These are phyloP conservation scores for Picea glauca DNA, from an alignment of 75 land plant genomes.

Conservation along the genomic window DNA sequence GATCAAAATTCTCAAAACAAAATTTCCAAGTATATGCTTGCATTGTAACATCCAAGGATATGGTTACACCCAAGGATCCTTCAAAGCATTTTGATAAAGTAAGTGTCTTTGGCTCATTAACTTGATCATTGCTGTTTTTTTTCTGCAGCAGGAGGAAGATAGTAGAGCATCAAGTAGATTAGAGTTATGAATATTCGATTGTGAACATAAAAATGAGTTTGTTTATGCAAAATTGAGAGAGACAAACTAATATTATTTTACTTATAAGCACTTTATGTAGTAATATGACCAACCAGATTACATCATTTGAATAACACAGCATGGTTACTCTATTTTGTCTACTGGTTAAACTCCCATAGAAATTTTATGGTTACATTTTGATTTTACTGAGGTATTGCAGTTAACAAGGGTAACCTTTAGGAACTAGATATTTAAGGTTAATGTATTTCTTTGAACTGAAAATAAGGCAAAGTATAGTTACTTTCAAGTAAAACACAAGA, in stretches of 20 bases:
- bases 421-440: neutral
- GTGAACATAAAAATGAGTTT: no score
- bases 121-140: neutral
- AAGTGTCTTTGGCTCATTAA: conserved; percentile 3
- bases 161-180: neutral
- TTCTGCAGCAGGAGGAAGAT: neutral
- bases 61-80: conserved; percentile 83
- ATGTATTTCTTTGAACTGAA: neutral
- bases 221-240: no score
- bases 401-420: neutral
- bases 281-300: neutral
- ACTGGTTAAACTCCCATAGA: no score
- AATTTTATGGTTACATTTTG: neutral
- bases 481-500: neutral
- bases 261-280: neutral
- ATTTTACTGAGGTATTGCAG: neutral
- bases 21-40: conserved; percentile 85
- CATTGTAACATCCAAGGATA: conserved; percentile 66
- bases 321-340: no score
- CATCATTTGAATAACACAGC: neutral
- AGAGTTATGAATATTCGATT: no score
- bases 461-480: neutral
- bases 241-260: neutral
- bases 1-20: conserved; percentile 30
- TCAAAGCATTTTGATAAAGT: conserved; percentile 73